These are phyloP conservation scores for Melampsora larici-populina DNA, from an alignment of 1,284 basidiomycete species.

Conservation along the genomic window DNA sequence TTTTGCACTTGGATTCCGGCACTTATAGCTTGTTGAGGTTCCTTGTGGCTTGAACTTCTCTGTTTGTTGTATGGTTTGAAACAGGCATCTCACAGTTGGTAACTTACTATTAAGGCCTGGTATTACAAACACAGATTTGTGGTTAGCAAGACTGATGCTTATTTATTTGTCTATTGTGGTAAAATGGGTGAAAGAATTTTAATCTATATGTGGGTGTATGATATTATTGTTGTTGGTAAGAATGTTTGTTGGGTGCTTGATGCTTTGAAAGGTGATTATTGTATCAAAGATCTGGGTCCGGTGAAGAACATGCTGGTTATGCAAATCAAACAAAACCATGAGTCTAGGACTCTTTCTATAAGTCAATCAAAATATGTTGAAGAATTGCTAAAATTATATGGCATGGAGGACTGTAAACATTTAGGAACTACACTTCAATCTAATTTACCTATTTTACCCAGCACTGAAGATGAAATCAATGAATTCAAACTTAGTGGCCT, in stretches of 20 bases:
- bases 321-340: background rate
- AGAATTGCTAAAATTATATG: too few species aligned
- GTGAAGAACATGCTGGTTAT: slow-evolving; percentile 20
- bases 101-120: slow-evolving; percentile 16
- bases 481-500: background rate
- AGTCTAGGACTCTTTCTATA: background rate
- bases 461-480: background rate
- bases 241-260: slow-evolving; percentile 6
- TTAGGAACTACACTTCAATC: background rate
- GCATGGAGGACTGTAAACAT: slow-evolving; percentile 10
- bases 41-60: background rate
- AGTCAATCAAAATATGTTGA: background rate
- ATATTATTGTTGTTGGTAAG: slow-evolving; percentile 22
- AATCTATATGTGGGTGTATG: too few species aligned
- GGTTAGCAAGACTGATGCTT: slow-evolving; percentile 23
- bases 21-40: background rate
- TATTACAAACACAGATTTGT: background rate
- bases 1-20: too few species aligned
- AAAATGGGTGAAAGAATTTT: background rate
- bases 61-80: slow-evolving; percentile 44
- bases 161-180: background rate
- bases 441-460: background rate
- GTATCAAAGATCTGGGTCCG: too few species aligned
- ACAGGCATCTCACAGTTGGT: slow-evolving; percentile 31
- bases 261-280: background rate